Evolutionary conservation across 1,284 basidiomycete genomes (phyloP), one percentile per base, ranked within the genome.

Genomic region (Lentinula novae-zelandiae): DNA sequence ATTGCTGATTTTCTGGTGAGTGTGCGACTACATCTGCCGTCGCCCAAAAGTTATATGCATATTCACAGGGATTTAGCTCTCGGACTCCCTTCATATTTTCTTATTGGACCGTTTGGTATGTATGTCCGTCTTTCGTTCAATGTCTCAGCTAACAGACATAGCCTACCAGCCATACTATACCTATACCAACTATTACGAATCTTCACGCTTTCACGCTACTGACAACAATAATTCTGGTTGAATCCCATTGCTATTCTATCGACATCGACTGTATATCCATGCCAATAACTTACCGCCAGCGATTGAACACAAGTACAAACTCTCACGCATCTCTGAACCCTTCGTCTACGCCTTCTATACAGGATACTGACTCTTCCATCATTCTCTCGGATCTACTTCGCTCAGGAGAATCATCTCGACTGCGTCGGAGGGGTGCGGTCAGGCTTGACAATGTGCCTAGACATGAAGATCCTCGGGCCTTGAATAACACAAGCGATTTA

Each of bases 351-450:
- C 38, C 31, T 17, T 17, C 54, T 22, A 50, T 56, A 15, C 42
- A 31, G 27, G 83, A 88, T 64, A 79, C 76, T 1, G 87, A 90
- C 67, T 85, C 85, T 68, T 80, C 84, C 33, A 84, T 90, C 60
- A 79, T 88, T 22, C 79, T 90, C 59, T 87, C 85, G 2, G 87
- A 90, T 70, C 78, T 90, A 53, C 77, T 90, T 7, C 79, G 83
- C 55, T 84, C 84, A 1, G 88, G 84, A 10, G 89, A 90, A 68
- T 84, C 86, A 0, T 90, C 88, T 15, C 77, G 89, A 6, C 72
- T 90, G 42, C 80, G 89, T n/a, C 75, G 88, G 60, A 73, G 88
- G 66, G 88, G 88, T 22, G 88, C 88, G 55, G 82, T 90, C 77
- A 78, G 85, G 40, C 74, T 87, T 46, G 85, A 87, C 70, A 82